A percentile compares a stretch with the other conserved stretches of the same genome.
Evolutionary conservation across 441 rosid genomes (phyloP).

Genomic region (Arabidopsis hybrid): DNA sequence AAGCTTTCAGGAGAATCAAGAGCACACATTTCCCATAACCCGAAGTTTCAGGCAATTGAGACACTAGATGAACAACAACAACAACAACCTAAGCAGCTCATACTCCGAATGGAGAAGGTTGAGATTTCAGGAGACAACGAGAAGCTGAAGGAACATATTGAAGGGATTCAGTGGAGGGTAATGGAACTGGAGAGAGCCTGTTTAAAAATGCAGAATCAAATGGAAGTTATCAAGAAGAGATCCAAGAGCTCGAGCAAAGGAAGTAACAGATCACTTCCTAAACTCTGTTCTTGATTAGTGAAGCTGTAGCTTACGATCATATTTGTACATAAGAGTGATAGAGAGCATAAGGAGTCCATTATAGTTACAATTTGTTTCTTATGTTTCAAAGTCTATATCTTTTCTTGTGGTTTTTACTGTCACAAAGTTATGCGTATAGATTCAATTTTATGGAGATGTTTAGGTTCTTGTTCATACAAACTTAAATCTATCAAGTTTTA

Average conservation of each 20-base stretch:
- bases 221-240: constrained; percentile 71
- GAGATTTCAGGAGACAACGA: constrained; percentile 53
- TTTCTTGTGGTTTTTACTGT: background rate
- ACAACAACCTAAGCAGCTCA: constrained; percentile 46
- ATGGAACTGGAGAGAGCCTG: constrained; percentile 83
- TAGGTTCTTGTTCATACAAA: constrained; percentile 11
- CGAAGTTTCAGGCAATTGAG: constrained; percentile 58
- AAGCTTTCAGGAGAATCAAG: constrained; percentile 69
- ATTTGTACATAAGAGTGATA: constrained; percentile 38
- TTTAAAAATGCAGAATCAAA: constrained; percentile 76
- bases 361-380: constrained; percentile 15
- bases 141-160: constrained; percentile 59
- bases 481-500: background rate
- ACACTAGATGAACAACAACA: constrained; percentile 52
- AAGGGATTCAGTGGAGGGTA: constrained; percentile 84
- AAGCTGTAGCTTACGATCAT: constrained; percentile 9
- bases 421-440: background rate
- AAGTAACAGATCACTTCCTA: constrained; percentile 68
- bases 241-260: constrained; percentile 53
- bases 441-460: background rate
- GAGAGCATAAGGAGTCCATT: constrained; percentile 32
- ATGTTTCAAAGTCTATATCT: constrained; percentile 6
- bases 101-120: constrained; percentile 57
- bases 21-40: constrained; percentile 60
- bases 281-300: constrained; percentile 69